Evolutionary conservation across 2,329 filamentous ascomycete species (phyloP), one percentile per base, ranked within the genome.

Genomic region (Cladosporium sp.): DNA sequence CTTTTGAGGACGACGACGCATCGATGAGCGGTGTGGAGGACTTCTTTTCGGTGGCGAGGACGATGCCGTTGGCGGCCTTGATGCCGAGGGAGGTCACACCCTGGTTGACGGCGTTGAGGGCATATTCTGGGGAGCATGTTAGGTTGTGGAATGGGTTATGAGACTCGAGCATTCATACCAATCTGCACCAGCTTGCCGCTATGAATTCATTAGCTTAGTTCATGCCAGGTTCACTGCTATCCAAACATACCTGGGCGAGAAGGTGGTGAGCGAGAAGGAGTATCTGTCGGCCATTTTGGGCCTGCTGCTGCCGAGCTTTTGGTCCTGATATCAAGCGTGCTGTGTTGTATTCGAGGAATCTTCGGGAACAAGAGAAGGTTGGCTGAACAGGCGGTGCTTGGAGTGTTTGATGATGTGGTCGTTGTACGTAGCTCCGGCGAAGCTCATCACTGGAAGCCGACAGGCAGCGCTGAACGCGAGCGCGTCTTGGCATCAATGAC

Each of bases 131-230:
- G 28, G 41, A 58, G 32, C 55, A 36, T 64, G 60, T 72, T 65
- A 72, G 69, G 59, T 57, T 30, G 47, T 34, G 24, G 32, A 59
- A 28, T 6, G 14, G 34, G 21, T 57, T 12, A 60, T 54, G 60
- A 36, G 41, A 28, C n/a, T 28, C 32, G 21, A 54, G 30, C 21
- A 21, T 2, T 11, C 54, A 73, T 85, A 92, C 94, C 94, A 83
- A 99, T 98, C 84, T 99, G 95, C 72, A 98, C 94, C 84, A 99
- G 90, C 86, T 99, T 99, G 80, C 95, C 95, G 81, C 95, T 98
- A 74, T 74, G 68, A 67, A 59, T 69, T 67, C 73, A 78, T 88
- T 80, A 87, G 83, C 79, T 76, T 69, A 60, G 59, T 66, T 67
- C 32, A 54, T 26, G 30, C 21, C n/a, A 5, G 32, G 26, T 47